These are phyloP conservation scores for Ophiobolus disseminans DNA, from an alignment of 2,329 filamentous ascomycete species.

Conservation along the genomic window DNA sequence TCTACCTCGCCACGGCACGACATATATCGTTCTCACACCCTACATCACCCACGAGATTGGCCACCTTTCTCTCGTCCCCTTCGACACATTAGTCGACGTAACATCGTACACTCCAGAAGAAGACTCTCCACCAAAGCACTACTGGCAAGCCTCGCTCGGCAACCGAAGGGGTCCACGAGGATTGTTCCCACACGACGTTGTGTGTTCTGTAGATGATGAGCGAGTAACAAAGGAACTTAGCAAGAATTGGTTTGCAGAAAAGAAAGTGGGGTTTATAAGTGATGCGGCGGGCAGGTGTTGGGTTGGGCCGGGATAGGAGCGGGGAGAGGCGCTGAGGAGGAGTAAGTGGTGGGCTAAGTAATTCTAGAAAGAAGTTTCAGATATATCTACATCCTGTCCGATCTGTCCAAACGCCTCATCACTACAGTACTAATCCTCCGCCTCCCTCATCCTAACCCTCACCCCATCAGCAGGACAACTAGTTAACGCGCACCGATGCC, in stretches of 20 bases:
- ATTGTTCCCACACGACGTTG: not conserved
- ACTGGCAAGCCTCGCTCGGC: slow-evolving; percentile 3
- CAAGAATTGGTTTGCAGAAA: slow-evolving; percentile 2
- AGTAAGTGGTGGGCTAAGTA: slow-evolving; percentile 6
- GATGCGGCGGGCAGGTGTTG: slow-evolving; percentile 2
- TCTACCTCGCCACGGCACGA: not conserved
- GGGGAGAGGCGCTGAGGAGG: slow-evolving; percentile 1
- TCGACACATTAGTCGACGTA: slow-evolving; percentile 4
- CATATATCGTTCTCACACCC: slow-evolving; percentile 1
- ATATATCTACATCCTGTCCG: not conserved
- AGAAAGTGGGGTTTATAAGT: not conserved
- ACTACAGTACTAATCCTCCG: too few species aligned
- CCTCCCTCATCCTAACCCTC: too few species aligned
- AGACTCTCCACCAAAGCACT: not conserved
- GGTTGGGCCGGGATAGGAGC: slow-evolving; percentile 4
- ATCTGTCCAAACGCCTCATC: not conserved
- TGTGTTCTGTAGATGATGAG: slow-evolving; percentile 1
- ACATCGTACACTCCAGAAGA: not conserved
- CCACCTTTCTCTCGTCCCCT: slow-evolving; percentile 5
- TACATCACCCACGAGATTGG: slow-evolving; percentile 7
- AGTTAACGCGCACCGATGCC: too few species aligned
- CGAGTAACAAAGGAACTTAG: not conserved
- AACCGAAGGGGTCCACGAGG: slow-evolving; percentile 3
- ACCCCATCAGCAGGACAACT: too few species aligned
- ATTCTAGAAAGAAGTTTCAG: slow-evolving; percentile 2